A percentile compares a stretch with the other conserved stretches of the same genome.
phyloP scores from a whole-genome alignment of 2,329 filamentous ascomycete species.

The Xylariaceae sp. region DNA sequence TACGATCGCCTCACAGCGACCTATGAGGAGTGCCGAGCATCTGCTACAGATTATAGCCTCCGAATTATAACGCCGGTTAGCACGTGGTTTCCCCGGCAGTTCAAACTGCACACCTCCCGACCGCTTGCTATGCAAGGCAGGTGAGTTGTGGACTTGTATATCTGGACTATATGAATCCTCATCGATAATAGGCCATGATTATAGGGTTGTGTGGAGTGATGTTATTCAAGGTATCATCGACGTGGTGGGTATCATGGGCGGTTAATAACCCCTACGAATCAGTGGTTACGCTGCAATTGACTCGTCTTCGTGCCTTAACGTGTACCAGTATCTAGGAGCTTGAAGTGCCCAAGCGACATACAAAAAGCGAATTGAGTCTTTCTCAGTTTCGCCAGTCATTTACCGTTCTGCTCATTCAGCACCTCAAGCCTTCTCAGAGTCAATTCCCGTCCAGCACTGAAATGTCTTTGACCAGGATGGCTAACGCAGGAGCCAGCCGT shows the following conservation, averaged over 20 bases:
- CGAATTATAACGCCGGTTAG: conserved; percentile 6
- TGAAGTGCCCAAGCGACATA: conserved; percentile 6
- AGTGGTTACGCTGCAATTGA: conserved; percentile 7
- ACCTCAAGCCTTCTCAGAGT: conserved; percentile 5
- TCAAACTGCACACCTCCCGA: conserved; percentile 3
- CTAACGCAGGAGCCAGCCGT: not conserved
- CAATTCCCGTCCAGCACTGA: not conserved
- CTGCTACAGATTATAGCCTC: not conserved
- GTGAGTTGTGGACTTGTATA: conserved; percentile 7
- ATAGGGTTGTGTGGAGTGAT: conserved; percentile 8
- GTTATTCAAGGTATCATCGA: conserved; percentile 8
- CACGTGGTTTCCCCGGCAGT: conserved; percentile 13
- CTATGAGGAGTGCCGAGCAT: conserved; percentile 11
- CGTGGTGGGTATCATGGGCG: conserved; percentile 18
- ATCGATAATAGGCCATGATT: conserved; percentile 3
- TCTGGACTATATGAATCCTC: conserved; percentile 4
- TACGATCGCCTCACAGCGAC: conserved; percentile 6
- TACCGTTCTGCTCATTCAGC: conserved; percentile 5
- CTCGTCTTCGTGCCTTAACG: conserved; percentile 5
- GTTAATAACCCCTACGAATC: conserved; percentile 9
- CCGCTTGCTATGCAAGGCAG: conserved; percentile 10
- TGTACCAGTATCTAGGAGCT: conserved; percentile 3
- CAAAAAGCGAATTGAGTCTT: conserved; percentile 9
- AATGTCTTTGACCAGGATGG: conserved; percentile 3
- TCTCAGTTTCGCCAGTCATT: conserved; percentile 1